These are phyloP conservation scores for Fraxinus baroniana DNA, from an alignment of 305 asterid species.

Conservation along the genomic window DNA sequence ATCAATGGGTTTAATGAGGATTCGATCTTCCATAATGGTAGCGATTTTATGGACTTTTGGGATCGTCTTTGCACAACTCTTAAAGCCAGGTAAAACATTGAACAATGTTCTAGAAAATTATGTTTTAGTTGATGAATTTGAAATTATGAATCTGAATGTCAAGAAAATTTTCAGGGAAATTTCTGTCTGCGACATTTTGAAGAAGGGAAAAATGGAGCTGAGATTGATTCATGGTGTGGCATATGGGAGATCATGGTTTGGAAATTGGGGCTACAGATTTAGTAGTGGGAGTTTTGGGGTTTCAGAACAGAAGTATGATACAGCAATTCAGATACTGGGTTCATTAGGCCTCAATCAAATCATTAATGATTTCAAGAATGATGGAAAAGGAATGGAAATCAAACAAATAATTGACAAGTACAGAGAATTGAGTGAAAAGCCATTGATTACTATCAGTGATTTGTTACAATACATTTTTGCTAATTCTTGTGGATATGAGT, in stretches of 20 bases:
- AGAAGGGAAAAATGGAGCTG: constrained; percentile 41
- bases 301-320: constrained; percentile 36
- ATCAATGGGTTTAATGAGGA: constrained; percentile 44
- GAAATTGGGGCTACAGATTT: constrained; percentile 65
- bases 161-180: constrained; percentile 45
- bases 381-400: constrained; percentile 33
- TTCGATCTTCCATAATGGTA: constrained; percentile 36
- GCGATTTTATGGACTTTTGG: constrained; percentile 69
- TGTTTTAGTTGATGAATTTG: not conserved
- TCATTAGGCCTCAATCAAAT: constrained; percentile 44
- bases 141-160: constrained; percentile 12
- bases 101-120: not conserved
- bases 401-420: constrained; percentile 39
- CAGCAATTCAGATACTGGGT: constrained; percentile 43
- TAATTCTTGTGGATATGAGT: constrained; percentile 18
- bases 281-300: constrained; percentile 38
- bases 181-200: constrained; percentile 43
- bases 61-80: constrained; percentile 61
- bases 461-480: constrained; percentile 43
- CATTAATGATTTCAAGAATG: constrained; percentile 37
- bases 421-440: constrained; percentile 38
- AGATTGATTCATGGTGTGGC: constrained; percentile 57
- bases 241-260: constrained; percentile 53
- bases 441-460: constrained; percentile 53
- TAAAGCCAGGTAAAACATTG: constrained; percentile 49